Evolutionary conservation across 1,284 basidiomycete genomes (phyloP).

Genomic region (Afroboletus lepidellus): DNA sequence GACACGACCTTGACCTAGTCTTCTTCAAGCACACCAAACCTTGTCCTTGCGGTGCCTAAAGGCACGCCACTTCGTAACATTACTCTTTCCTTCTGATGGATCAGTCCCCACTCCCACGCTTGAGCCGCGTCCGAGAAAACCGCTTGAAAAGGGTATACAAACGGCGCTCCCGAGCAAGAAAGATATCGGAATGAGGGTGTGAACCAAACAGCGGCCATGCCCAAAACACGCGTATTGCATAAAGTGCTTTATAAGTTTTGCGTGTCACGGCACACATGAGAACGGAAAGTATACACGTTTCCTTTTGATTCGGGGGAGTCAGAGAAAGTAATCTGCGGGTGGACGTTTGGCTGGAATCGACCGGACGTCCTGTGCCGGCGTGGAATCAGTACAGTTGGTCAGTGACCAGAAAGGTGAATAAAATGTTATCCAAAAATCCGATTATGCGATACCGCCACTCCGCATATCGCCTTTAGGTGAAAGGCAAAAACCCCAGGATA

Average conservation of each 20-base stretch:
- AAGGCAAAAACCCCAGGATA: conserved; percentile 27
- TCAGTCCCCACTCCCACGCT: conserved; percentile 23
- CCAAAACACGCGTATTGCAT: conserved; percentile 26
- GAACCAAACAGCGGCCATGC: conserved; percentile 26
- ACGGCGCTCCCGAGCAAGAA: conserved; percentile 23
- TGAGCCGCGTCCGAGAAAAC: conserved; percentile 13
- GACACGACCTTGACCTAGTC: conserved; percentile 5
- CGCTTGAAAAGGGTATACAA: conserved; percentile 8
- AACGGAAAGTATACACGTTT: conserved; percentile 19
- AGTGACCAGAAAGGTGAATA: conserved; percentile 4
- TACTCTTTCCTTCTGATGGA: conserved; percentile 19
- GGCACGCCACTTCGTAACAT: conserved; percentile 23
- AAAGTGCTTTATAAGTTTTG: conserved; percentile 14
- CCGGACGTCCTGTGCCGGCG: conserved; percentile 63
- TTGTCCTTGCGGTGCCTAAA: conserved; percentile 34
- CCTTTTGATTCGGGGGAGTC: conserved; percentile 11
- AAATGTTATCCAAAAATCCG: background rate
- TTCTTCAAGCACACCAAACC: conserved; percentile 17
- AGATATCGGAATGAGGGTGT: conserved; percentile 21
- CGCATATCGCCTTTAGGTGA: conserved; percentile 32
- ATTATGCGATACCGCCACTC: conserved; percentile 13
- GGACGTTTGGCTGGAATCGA: conserved; percentile 87
- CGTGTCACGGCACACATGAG: conserved; percentile 22
- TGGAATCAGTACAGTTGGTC: conserved; percentile 4
- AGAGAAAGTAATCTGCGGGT: conserved; percentile 83